Conservation (phyloP, 257 asterid genomes). For the Gynochthodes officinalis region DNA sequence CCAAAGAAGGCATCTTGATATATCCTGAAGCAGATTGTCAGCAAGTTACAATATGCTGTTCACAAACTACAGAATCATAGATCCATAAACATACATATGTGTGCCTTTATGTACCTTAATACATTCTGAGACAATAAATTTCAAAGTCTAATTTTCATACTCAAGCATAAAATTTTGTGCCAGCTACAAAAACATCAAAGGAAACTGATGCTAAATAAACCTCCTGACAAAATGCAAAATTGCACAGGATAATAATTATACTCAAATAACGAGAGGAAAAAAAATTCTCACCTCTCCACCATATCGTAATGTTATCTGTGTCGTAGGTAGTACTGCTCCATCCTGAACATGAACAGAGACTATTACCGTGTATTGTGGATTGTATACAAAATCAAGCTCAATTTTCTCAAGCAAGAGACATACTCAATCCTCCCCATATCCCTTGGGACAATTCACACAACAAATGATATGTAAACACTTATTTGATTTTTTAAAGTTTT, state of each 20-base stretch:
- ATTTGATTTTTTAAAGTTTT: background rate
- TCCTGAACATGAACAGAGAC: constrained; percentile 53
- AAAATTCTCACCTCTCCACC: constrained; percentile 91
- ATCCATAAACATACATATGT: background rate
- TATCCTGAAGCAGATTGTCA: constrained; percentile 48
- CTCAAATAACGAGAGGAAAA: constrained; percentile 14
- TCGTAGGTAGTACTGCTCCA: constrained; percentile 75
- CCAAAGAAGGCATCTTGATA: constrained; percentile 96
- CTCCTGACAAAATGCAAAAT: background rate
- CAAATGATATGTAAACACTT: background rate
- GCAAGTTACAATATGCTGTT: background rate
- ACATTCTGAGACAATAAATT: background rate
- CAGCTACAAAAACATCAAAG: background rate
- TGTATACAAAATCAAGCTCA: background rate
- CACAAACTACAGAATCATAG: background rate
- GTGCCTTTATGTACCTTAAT: background rate
- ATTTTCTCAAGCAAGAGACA: background rate
- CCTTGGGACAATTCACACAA: background rate
- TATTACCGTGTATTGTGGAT: background rate
- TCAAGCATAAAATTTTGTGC: background rate
- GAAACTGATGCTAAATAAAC: background rate
- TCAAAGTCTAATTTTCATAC: background rate
- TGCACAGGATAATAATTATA: background rate
- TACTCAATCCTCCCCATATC: background rate
- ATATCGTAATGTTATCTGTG: constrained; percentile 73